phyloP scores from a whole-genome alignment of 1,284 basidiomycete genomes.

The Sporisorium exsertum region DNA sequence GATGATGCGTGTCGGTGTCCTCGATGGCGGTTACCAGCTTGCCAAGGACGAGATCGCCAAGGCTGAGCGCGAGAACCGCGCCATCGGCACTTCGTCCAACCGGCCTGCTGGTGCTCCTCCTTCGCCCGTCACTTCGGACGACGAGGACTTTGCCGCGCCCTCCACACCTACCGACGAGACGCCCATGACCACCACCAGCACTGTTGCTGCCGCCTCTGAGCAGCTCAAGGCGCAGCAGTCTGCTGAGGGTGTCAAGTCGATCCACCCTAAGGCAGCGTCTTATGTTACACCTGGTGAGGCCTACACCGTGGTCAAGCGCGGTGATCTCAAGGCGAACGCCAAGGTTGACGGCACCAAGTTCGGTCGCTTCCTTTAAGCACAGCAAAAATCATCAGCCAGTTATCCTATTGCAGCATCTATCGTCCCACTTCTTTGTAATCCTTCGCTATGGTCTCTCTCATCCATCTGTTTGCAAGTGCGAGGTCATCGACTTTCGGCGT shows the following conservation, averaged over 20 bases:
- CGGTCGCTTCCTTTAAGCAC: slow-evolving; percentile 35
- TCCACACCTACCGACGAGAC: slow-evolving; percentile 51
- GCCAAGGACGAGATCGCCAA: slow-evolving; percentile 56
- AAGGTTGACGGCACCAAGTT: slow-evolving; percentile 55
- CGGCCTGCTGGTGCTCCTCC: slow-evolving; percentile 51
- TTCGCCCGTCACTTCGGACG: slow-evolving; percentile 57
- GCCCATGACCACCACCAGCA: slow-evolving; percentile 35
- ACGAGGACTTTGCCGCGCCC: slow-evolving; percentile 48
- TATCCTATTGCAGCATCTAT: slow-evolving; percentile 17
- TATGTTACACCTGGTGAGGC: slow-evolving; percentile 66
- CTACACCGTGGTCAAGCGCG: slow-evolving; percentile 61
- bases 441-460: slow-evolving; percentile 7
- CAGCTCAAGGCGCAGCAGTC: slow-evolving; percentile 51
- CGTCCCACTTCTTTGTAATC: slow-evolving; percentile 2
- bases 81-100: slow-evolving; percentile 39
- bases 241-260: slow-evolving; percentile 41
- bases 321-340: slow-evolving; percentile 52
- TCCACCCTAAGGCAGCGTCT: slow-evolving; percentile 48
- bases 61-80: slow-evolving; percentile 49
- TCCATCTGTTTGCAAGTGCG: slow-evolving; percentile 10
- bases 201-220: slow-evolving; percentile 47
- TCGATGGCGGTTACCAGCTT: slow-evolving; percentile 67
- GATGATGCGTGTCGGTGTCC: slow-evolving; percentile 68
- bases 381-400: background rate
- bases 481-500: background rate